phyloP scores from a whole-genome alignment of 352 stramenopile species.

The Phytophthora vignae region DNA sequence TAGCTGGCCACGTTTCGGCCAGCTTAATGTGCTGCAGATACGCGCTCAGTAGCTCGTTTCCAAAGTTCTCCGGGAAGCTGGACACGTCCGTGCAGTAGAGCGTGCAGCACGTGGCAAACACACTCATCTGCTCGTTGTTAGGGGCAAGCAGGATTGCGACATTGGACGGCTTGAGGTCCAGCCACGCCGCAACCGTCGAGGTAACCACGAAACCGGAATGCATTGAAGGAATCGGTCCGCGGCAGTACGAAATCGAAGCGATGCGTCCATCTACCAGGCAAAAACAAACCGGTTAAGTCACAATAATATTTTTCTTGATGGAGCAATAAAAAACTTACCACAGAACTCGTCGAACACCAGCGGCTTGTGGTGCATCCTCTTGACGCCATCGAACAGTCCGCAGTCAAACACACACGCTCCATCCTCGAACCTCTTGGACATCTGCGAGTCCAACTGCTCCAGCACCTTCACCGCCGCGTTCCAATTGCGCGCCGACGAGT shows the following conservation, averaged over 20 bases:
- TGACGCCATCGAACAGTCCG: constrained; percentile 85
- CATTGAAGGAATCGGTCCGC: constrained; percentile 80
- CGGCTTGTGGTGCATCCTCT: constrained; percentile 81
- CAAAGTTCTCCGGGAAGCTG: constrained; percentile 76
- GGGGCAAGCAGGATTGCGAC: constrained; percentile 83
- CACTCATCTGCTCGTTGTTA: constrained; percentile 89
- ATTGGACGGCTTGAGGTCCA: constrained; percentile 79
- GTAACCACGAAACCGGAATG: constrained; percentile 86
- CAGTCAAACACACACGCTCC: constrained; percentile 89
- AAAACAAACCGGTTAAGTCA: background rate
- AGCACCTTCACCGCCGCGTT: constrained; percentile 78
- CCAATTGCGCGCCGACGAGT: constrained; percentile 70
- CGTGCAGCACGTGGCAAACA: constrained; percentile 89
- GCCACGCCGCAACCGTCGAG: constrained; percentile 85
- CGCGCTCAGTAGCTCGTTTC: constrained; percentile 74
- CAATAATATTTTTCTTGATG: no score
- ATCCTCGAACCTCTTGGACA: constrained; percentile 82
- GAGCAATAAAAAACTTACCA: constrained; percentile 45
- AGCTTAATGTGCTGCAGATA: constrained; percentile 82
- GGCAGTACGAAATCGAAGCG: constrained; percentile 81
- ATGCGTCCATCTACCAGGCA: constrained; percentile 70
- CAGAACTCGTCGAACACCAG: constrained; percentile 89
- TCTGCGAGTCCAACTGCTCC: constrained; percentile 67
- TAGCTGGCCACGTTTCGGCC: constrained; percentile 76
- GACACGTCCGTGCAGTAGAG: constrained; percentile 78